A percentile compares a stretch with the other conserved stretches of the same genome.
Evolutionary conservation across 1,139 yeast genomes (phyloP).

Genomic region (Nakaseomyces bracarensis): DNA sequence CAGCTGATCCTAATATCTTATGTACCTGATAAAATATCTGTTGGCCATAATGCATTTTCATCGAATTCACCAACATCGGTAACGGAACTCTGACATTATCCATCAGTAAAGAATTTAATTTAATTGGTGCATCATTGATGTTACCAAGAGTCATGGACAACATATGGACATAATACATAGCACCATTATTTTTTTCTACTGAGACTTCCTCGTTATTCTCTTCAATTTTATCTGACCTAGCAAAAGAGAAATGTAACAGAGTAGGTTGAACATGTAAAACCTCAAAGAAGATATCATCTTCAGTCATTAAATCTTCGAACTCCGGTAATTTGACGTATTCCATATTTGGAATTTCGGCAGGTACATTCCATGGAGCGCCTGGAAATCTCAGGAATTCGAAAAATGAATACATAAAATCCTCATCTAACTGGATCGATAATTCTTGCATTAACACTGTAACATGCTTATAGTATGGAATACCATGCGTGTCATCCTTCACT

Average conservation of each 20-base stretch:
- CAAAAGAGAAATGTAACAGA: constrained; percentile 81
- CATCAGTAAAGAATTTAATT: constrained; percentile 74
- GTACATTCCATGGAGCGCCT: constrained; percentile 62
- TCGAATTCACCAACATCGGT: constrained; percentile 61
- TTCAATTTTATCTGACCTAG: constrained; percentile 75
- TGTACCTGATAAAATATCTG: constrained; percentile 88
- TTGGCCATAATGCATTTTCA: constrained; percentile 83
- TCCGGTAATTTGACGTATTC: constrained; percentile 61
- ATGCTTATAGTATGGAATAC: constrained; percentile 81
- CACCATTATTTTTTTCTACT: constrained; percentile 49
- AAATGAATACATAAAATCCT: constrained; percentile 78
- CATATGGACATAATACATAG: constrained; percentile 73
- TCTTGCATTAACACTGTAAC: constrained; percentile 87
- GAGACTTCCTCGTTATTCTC: constrained; percentile 44
- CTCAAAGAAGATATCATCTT: constrained; percentile 81
- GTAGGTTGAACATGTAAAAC: constrained; percentile 89
- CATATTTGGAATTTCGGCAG: constrained; percentile 12
- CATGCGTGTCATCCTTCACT: constrained; percentile 83
- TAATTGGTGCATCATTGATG: constrained; percentile 93
- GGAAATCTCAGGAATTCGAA: constrained; percentile 66
- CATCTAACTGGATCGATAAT: constrained; percentile 86
- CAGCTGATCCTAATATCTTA: constrained; percentile 92
- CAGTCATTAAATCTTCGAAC: constrained; percentile 51
- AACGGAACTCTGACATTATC: constrained; percentile 86
- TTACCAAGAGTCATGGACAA: constrained; percentile 96